Conservation (phyloP, 495 filamentous ascomycete genomes). For the Corynascus novoguineensis region DNA sequence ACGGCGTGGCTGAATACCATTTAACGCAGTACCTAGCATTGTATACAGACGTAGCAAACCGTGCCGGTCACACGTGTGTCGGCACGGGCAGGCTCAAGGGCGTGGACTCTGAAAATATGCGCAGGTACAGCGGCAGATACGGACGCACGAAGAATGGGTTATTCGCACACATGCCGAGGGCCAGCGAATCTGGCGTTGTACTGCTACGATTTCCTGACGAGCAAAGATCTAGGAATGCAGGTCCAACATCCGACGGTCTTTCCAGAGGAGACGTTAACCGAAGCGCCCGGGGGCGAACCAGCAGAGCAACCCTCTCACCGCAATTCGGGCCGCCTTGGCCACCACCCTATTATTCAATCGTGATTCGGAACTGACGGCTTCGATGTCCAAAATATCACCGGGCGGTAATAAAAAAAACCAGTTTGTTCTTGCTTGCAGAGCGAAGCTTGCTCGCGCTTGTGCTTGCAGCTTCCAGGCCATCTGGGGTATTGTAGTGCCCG, state of each 20-base stretch:
- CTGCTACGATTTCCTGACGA: background rate
- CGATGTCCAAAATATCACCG: background rate
- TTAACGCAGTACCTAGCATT: too few species aligned
- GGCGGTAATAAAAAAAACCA: background rate
- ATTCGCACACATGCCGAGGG: too few species aligned
- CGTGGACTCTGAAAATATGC: too few species aligned
- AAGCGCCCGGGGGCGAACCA: slow-evolving; percentile 11
- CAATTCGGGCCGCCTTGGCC: slow-evolving; percentile 19
- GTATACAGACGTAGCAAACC: too few species aligned
- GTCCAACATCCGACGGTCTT: slow-evolving; percentile 19
- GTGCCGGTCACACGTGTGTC: background rate
- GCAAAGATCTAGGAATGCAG: slow-evolving; percentile 16
- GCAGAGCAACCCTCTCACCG: slow-evolving; percentile 20
- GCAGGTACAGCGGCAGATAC: too few species aligned
- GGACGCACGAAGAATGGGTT: too few species aligned
- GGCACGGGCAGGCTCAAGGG: background rate
- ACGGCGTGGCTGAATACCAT: background rate
- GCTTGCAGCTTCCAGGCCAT: too few species aligned
- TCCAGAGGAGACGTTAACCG: slow-evolving; percentile 18
- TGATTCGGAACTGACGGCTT: slow-evolving; percentile 10
- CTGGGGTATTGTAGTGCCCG: too few species aligned
- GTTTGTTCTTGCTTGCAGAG: too few species aligned
- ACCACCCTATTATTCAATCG: slow-evolving; percentile 13
- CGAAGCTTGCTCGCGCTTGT: background rate
- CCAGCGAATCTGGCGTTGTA: background rate